Base-by-base conservation (phyloP, 352 stramenopile genomes). In the Phytophthora rubi region DNA sequence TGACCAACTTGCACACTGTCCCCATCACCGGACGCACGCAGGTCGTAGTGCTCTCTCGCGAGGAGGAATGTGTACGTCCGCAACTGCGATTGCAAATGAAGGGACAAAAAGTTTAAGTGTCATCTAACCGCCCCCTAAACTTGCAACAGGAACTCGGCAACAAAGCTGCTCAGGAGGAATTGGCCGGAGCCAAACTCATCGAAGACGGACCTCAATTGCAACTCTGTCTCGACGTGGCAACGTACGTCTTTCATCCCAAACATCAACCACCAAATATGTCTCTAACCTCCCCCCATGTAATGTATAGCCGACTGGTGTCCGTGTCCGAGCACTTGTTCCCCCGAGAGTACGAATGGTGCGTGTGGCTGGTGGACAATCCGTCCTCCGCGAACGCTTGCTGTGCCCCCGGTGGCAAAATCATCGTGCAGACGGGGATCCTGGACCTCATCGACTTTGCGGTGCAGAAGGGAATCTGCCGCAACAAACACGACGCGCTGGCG, bases 281-380 rank as follows among this genome's bases (percentile, higher is more conserved):
- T 47, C 26, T 61, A 53, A 67, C 39, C 13, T n/a, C 44, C 28
- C n/a, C n/a, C 33, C 33, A 15, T 39, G 23, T 26, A 26, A 26
- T 39, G 33, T 39, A 39, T 39, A 92, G 83, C 0, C 84, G 84
- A 7, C 71, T 92, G 15, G 72, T 90, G 2, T 81, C 65, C 13
- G 80, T 92, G 13, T 84, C 76, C 5, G 81, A 92, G 66, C 80
- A 90, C 49, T 72, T 92, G 54, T 92, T 92, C 61, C 78, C 82
- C 21, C 82, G 82, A 15, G 71, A 86, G 32, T 92, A 90, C 62
- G 73, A 90, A 52, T 92, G 84, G 84, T 62, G 73, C 13, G 72
- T 92, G 13, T 89, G 72, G 70, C 65, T 92, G 42, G 67, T 92
- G 30, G 80, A 92, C 59, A 75, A 80, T 9, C 76, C 80, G 23